Base-by-base conservation (phyloP, 352 stramenopile species). In the Phytophthora constricta region DNA sequence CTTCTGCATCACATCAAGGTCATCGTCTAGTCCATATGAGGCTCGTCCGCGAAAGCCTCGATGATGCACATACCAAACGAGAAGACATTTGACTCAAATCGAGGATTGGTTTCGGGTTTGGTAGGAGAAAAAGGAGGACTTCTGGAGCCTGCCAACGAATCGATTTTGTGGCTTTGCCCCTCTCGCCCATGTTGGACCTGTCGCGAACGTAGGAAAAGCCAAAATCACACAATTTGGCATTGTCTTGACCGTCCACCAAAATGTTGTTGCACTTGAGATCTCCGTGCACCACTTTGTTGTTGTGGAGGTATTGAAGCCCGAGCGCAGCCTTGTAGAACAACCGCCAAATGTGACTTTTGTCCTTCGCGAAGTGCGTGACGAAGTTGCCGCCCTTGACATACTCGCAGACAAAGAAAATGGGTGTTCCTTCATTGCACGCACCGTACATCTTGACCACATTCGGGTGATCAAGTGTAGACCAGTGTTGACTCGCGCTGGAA, bases 251-350 rank as follows among this genome's bases (percentile, higher is more conserved):
- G 47, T 76, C 79, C 23, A 96, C 62, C 9, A 96, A 70, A 39
- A 96, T 65, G 68, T 96, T 96, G 50, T 79, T 86, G 46, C 82
- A 84, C 68, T 96, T 96, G 27, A 96, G 78, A 60, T 96, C 88
- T 22, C 89, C 79, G 52, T 96, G 87, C 10, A 96, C 68, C 17
- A 88, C 63, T 17, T 67, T 62, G 5, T 74, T 65, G 1, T 43
- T n/a, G 67, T 95, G 84, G 8, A 96, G 62, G 58, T 85, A 95
- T 19, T 45, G 31, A 1, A 97, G 58, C 0, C 84, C 89, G 5
- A 72, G 46, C 4, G 65, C 66, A 4, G 60, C 60, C 25, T 71
- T 45, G 34, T 72, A 59, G 19, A 84, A 63, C 10, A 65, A 56
- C 13, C 54, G 59, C 65, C 65, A 77, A 5, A 79, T 13, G 14